Percentiles rank a stretch among this genome's conserved stretches.
Conservation (phyloP, 768 basidiomycete species). For the Leccinellum rugosiceps region DNA sequence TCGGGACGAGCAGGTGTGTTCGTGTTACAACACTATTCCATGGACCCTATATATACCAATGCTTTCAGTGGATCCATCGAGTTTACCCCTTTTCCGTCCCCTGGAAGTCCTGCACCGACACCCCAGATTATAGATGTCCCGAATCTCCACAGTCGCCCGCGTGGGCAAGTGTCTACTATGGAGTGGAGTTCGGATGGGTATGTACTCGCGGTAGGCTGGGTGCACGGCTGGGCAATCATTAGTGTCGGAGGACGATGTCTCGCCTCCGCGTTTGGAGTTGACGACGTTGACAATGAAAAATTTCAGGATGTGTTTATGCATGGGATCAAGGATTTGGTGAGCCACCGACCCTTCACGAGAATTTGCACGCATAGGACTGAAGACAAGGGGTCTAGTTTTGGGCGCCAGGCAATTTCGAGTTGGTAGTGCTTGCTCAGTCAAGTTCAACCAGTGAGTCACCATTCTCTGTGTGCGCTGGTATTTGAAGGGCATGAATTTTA, state of each 20-base stretch:
- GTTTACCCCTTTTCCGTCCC: slow-evolving; percentile 65
- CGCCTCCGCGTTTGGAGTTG: slow-evolving; percentile 71
- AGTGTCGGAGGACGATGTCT: slow-evolving; percentile 87
- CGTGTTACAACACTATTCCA: background rate
- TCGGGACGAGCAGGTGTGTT: slow-evolving; percentile 68
- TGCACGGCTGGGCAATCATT: slow-evolving; percentile 85
- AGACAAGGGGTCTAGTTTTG: slow-evolving; percentile 62
- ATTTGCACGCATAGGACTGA: slow-evolving; percentile 1
- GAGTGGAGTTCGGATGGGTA: slow-evolving; percentile 97
- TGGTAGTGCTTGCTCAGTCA: slow-evolving; percentile 67
- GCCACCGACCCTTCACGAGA: slow-evolving; percentile 14
- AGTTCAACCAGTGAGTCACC: slow-evolving; percentile 45
- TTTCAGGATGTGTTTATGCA: slow-evolving; percentile 87
- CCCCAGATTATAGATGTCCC: slow-evolving; percentile 64
- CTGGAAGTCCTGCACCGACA: slow-evolving; percentile 52
- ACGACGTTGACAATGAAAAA: slow-evolving; percentile 55
- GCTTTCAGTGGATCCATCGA: slow-evolving; percentile 58
- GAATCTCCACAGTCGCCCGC: slow-evolving; percentile 53
- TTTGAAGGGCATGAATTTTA: slow-evolving; percentile 1
- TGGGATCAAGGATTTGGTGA: slow-evolving; percentile 71
- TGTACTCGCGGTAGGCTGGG: slow-evolving; percentile 91
- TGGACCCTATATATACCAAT: background rate
- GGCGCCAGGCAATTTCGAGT: slow-evolving; percentile 89
- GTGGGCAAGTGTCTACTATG: slow-evolving; percentile 62
- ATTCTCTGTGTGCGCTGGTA: background rate